A percentile compares a stretch with the other conserved stretches of the same genome.
phyloP scores from a whole-genome alignment of 257 asterid genomes.

The Nicotiana obtusifolia region DNA sequence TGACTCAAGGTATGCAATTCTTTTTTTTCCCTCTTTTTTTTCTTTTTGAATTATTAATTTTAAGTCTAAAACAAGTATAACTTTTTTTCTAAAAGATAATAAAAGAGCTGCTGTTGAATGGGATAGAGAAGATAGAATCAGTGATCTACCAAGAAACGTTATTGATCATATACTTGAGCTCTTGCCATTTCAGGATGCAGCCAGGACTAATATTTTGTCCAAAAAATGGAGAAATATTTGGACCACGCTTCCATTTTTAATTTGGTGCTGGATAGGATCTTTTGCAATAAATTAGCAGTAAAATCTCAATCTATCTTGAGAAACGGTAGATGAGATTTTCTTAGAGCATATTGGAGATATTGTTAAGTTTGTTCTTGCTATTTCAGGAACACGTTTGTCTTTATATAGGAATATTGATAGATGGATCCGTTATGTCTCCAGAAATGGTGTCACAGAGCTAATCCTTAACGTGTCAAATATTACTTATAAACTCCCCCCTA shows the following conservation, averaged over 20 bases:
- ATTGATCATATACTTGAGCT: slow-evolving; percentile 4
- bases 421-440: neutral
- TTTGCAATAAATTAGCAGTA: neutral
- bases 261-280: neutral
- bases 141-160: slow-evolving; percentile 11
- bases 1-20: neutral
- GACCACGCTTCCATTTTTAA: neutral
- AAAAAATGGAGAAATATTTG: slow-evolving; percentile 17
- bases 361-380: neutral
- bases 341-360: neutral
- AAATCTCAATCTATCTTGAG: neutral
- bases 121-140: neutral
- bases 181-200: slow-evolving; percentile 14
- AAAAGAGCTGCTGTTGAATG: neutral
- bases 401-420: neutral
- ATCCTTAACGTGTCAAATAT: neutral
- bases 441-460: slow-evolving; percentile 5
- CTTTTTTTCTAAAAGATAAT: neutral
- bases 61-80: neutral
- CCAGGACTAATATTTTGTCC: slow-evolving; percentile 17
- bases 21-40: no score
- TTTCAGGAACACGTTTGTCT: neutral
- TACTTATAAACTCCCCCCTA: neutral
- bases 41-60: neutral
- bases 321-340: neutral